A percentile compares a stretch with the other conserved stretches of the same genome.
Evolutionary conservation across 2,329 filamentous ascomycete species (phyloP).

Genomic region (Zymoseptoria pseudotritici): DNA sequence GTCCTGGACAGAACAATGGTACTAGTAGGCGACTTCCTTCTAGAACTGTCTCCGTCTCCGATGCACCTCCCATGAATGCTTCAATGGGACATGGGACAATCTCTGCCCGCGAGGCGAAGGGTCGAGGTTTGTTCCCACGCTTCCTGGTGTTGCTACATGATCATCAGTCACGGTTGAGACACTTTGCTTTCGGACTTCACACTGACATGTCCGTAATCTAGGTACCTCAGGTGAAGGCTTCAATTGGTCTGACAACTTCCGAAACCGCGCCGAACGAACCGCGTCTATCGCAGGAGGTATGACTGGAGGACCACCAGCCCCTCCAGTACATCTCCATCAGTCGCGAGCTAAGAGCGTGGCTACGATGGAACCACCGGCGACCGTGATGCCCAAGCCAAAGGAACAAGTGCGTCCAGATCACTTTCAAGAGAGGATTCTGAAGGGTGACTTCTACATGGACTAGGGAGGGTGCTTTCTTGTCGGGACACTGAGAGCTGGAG

Average conservation of each 20-base stretch:
- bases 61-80: not conserved
- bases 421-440: conserved; percentile 93
- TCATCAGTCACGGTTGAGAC: not conserved
- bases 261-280: conserved; percentile 75
- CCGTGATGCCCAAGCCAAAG: conserved; percentile 52
- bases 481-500: not conserved
- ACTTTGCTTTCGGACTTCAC: not conserved
- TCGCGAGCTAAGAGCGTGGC: conserved; percentile 64
- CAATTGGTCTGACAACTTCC: conserved; percentile 95
- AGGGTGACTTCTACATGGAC: conserved; percentile 98
- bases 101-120: conserved; percentile 47
- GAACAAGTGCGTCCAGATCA: conserved; percentile 60
- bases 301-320: conserved; percentile 28
- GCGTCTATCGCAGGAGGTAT: conserved; percentile 50
- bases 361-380: conserved; percentile 48
- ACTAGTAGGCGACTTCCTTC: conserved; percentile 21
- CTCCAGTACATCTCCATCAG: conserved; percentile 24
- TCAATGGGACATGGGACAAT: conserved; percentile 33
- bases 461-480: conserved; percentile 30
- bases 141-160: conserved; percentile 10
- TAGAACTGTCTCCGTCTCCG: conserved; percentile 10
- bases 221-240: conserved; percentile 75
- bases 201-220: conserved; percentile 44
- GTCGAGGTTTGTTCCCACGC: conserved; percentile 49
- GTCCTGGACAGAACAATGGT: conserved; percentile 28